Evolutionary conservation across 441 rosid genomes (phyloP).

Genomic region (Dalechampia spathulata): DNA sequence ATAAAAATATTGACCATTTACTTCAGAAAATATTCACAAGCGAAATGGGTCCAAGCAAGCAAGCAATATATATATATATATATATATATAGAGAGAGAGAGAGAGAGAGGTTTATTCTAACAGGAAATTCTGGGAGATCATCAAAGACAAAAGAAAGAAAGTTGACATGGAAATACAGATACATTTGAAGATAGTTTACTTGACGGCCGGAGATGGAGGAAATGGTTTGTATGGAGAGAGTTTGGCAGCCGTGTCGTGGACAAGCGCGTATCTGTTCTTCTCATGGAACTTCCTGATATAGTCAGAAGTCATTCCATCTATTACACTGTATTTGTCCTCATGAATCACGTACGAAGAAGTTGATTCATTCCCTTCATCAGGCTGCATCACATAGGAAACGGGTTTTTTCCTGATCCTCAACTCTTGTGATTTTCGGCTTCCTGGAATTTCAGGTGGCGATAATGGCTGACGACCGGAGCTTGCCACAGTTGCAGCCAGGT

Average conservation of each 20-base stretch:
- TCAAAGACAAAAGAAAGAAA: too few species aligned
- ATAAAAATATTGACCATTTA: too few species aligned
- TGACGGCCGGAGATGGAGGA: conserved; percentile 27
- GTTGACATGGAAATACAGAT: too few species aligned
- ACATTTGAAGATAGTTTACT: too few species aligned
- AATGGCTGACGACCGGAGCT: conserved; percentile 11
- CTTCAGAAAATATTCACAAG: too few species aligned
- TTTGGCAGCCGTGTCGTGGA: conserved; percentile 7
- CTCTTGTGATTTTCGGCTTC: conserved; percentile 22
- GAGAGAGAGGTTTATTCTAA: neutral
- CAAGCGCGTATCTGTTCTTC: conserved; percentile 34
- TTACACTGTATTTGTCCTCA: conserved; percentile 18
- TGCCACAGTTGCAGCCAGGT: neutral
- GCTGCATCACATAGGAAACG: conserved; percentile 31
- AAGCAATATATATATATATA: too few species aligned
- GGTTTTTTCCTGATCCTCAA: conserved; percentile 20
- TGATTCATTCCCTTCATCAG: conserved; percentile 13
- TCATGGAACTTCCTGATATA: conserved; percentile 41
- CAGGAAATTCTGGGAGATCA: too few species aligned
- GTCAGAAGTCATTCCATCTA: conserved; percentile 30
- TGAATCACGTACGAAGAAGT: conserved; percentile 12
- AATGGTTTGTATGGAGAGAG: conserved; percentile 22
- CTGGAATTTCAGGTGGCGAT: conserved; percentile 11
- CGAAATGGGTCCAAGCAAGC: too few species aligned
- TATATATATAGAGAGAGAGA: too few species aligned